Evolutionary conservation across 331 rosid genomes (phyloP).

Genomic region (Telfairia occidentalis): DNA sequence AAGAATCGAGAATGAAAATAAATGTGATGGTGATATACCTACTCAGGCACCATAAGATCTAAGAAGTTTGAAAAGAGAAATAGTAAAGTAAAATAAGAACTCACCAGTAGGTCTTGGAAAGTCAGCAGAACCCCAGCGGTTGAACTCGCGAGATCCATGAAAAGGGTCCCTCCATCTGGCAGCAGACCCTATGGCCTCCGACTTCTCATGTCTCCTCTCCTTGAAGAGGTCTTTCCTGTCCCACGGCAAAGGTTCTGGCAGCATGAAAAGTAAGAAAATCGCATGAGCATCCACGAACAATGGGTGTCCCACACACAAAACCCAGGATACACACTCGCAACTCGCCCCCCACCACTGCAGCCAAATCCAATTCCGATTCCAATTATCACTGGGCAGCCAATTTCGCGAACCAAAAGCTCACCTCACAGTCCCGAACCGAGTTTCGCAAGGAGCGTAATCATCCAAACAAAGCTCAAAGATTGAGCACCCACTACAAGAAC

Average conservation of each 20-base stretch:
- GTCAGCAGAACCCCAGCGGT: slow-evolving; percentile 71
- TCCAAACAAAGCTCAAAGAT: slow-evolving; percentile 2
- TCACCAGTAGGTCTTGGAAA: slow-evolving; percentile 73
- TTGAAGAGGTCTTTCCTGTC: slow-evolving; percentile 94
- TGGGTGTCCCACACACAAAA: slow-evolving; percentile 19
- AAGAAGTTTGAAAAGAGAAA: neutral
- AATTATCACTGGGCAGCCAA: slow-evolving; percentile 16
- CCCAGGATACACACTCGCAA: slow-evolving; percentile 3
- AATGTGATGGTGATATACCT: neutral
- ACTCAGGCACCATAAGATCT: neutral
- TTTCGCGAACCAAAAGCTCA: neutral
- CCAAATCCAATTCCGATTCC: slow-evolving; percentile 11
- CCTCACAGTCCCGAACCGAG: slow-evolving; percentile 24
- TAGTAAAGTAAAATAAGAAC: slow-evolving; percentile 11
- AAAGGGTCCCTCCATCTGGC: slow-evolving; percentile 89
- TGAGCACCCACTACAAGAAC: slow-evolving; percentile 8
- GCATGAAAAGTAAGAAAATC: slow-evolving; percentile 78
- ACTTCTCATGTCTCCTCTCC: slow-evolving; percentile 97
- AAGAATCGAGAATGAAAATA: neutral
- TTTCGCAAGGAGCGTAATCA: neutral
- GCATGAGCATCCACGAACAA: slow-evolving; percentile 57
- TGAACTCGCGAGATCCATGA: slow-evolving; percentile 56
- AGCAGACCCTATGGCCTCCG: slow-evolving; percentile 65
- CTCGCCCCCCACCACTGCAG: slow-evolving; percentile 3
- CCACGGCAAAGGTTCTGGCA: slow-evolving; percentile 97